These are phyloP conservation scores for Lathyrus oleraceus DNA, from an alignment of 306 rosid species.

Conservation along the genomic window DNA sequence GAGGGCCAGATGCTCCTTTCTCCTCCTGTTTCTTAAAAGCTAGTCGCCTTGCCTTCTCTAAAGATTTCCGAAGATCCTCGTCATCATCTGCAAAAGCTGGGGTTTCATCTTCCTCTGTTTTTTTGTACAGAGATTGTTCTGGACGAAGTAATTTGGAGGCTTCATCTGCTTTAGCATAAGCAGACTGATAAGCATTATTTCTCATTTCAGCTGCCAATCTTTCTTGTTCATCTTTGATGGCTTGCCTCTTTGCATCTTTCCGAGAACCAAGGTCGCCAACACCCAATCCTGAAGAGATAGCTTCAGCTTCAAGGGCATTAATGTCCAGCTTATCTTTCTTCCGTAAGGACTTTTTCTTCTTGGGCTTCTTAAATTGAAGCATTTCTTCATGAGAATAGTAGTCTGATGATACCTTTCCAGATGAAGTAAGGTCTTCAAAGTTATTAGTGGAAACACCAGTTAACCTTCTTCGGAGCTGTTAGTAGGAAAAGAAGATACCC, in stretches of 20 bases:
- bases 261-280: constrained; percentile 89
- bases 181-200: constrained; percentile 76
- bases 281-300: constrained; percentile 88
- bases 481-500: constrained; percentile 27
- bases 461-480: constrained; percentile 78
- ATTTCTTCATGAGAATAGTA: constrained; percentile 87
- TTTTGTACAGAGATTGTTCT: constrained; percentile 53
- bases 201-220: constrained; percentile 80
- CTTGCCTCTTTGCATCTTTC: constrained; percentile 68
- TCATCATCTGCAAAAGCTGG: constrained; percentile 69
- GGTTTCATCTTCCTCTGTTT: constrained; percentile 65
- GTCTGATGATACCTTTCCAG: constrained; percentile 71
- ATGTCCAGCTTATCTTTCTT: constrained; percentile 91
- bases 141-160: constrained; percentile 76
- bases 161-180: constrained; percentile 86
- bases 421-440: constrained; percentile 69
- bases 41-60: constrained; percentile 76
- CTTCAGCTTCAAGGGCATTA: constrained; percentile 94
- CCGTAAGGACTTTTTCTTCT: constrained; percentile 87
- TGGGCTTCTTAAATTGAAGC: constrained; percentile 84
- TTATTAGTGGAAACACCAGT: constrained; percentile 58
- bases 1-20: constrained; percentile 64
- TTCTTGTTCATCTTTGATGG: constrained; percentile 64
- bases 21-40: constrained; percentile 75
- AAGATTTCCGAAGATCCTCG: constrained; percentile 81